Conservation (phyloP, 2,329 filamentous ascomycete species). For the Coleophoma crateriformis region DNA sequence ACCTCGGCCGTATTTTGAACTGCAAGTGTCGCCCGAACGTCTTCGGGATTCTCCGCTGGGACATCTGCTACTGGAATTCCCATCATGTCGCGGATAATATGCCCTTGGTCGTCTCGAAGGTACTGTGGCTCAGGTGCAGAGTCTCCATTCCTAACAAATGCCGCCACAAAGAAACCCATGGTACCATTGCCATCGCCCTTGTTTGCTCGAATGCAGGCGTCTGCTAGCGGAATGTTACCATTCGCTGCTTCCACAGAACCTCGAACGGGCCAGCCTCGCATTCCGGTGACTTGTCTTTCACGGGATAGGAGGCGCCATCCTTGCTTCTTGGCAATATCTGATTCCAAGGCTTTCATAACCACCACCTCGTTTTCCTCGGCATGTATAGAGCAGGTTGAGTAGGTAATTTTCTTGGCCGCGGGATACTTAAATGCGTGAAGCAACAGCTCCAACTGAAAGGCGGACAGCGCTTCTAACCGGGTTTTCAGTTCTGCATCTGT, state of each 20-base stretch:
- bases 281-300: slow-evolving; percentile 67
- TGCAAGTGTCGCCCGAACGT: slow-evolving; percentile 11
- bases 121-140: slow-evolving; percentile 9
- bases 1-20: neutral
- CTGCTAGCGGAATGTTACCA: slow-evolving; percentile 50
- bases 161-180: slow-evolving; percentile 96
- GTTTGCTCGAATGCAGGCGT: slow-evolving; percentile 76
- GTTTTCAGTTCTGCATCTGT: slow-evolving; percentile 52
- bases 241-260: slow-evolving; percentile 42
- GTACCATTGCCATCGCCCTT: slow-evolving; percentile 77
- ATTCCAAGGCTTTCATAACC: slow-evolving; percentile 65
- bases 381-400: slow-evolving; percentile 91
- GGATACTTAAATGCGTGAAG: slow-evolving; percentile 82
- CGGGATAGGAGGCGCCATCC: slow-evolving; percentile 77
- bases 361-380: slow-evolving; percentile 85
- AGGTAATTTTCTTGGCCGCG: slow-evolving; percentile 69
- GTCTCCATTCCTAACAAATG: slow-evolving; percentile 54
- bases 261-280: slow-evolving; percentile 69
- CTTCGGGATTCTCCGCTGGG: slow-evolving; percentile 16
- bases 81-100: slow-evolving; percentile 37
- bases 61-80: slow-evolving; percentile 28
- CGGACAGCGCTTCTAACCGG: slow-evolving; percentile 67
- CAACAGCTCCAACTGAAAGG: slow-evolving; percentile 77
- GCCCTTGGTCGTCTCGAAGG: slow-evolving; percentile 46
- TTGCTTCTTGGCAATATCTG: slow-evolving; percentile 54